phyloP scores from a whole-genome alignment of 495 filamentous ascomycete species.

The Arthonia radiata region DNA sequence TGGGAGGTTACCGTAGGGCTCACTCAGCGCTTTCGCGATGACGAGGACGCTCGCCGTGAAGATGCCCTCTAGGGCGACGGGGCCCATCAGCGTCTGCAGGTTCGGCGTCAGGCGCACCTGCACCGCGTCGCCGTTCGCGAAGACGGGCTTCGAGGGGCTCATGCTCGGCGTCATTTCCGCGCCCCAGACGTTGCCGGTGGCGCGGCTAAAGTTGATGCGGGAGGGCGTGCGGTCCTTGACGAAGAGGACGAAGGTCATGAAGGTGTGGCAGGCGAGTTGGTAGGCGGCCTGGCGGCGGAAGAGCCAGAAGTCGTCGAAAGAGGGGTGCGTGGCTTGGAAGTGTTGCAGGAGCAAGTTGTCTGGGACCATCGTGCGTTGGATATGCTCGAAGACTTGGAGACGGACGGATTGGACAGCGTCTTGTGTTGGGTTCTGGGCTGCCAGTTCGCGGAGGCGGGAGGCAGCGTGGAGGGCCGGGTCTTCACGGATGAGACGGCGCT shows the following conservation, averaged over 20 bases:
- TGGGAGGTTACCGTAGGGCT: conserved; percentile 41
- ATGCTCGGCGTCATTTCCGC: conserved; percentile 75
- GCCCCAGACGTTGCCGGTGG: conserved; percentile 84
- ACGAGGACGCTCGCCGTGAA: conserved; percentile 83
- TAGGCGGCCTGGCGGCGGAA: conserved; percentile 93
- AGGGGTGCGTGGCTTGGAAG: conserved; percentile 72
- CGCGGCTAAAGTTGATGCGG: conserved; percentile 77
- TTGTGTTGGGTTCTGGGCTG: too few relatives aligned
- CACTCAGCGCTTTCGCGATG: conserved; percentile 84
- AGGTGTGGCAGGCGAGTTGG: conserved; percentile 85
- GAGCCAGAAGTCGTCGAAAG: conserved; percentile 85
- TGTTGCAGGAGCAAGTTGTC: conserved; percentile 60
- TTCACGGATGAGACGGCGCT: conserved; percentile 69
- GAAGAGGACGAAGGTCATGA: conserved; percentile 96
- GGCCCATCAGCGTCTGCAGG: conserved; percentile 83
- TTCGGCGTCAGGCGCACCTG: conserved; percentile 95
- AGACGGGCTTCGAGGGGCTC: conserved; percentile 54
- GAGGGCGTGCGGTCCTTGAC: conserved; percentile 86
- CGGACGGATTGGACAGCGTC: too few relatives aligned
- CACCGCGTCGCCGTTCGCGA: conserved; percentile 83
- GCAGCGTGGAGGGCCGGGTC: conserved; percentile 86
- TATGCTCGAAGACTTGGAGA: conserved; percentile 69
- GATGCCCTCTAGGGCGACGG: conserved; percentile 82
- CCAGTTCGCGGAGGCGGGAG: conserved; percentile 60
- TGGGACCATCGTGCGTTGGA: conserved; percentile 78